phyloP scores from a whole-genome alignment of 2,329 filamentous ascomycete genomes.

The Sordariomycetes sp. region DNA sequence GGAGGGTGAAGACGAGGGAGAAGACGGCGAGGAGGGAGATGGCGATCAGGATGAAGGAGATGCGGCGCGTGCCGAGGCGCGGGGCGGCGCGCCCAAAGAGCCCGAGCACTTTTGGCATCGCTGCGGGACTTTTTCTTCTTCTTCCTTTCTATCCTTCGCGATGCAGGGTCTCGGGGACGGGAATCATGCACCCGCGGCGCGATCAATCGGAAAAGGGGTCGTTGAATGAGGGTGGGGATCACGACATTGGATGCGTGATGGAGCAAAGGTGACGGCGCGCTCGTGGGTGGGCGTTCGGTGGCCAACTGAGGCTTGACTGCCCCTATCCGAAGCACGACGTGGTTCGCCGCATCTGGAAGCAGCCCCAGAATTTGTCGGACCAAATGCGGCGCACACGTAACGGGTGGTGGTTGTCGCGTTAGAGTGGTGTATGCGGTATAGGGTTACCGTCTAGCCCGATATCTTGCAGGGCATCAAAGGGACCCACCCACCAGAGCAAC shows the following conservation, averaged over 20 bases:
- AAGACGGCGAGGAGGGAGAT: conserved; percentile 40
- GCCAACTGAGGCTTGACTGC: neutral
- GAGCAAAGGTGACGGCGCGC: neutral
- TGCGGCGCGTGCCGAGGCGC: conserved; percentile 35
- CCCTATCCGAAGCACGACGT: neutral
- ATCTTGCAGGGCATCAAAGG: neutral
- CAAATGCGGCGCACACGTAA: neutral
- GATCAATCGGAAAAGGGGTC: neutral
- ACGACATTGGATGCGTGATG: neutral
- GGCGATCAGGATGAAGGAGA: conserved; percentile 35
- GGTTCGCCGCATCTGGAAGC: neutral
- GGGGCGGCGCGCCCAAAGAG: conserved; percentile 34
- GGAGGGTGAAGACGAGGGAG: conserved; percentile 37
- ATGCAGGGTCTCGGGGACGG: neutral
- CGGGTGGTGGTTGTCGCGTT: neutral
- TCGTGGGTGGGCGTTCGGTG: neutral
- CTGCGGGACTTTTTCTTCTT: neutral
- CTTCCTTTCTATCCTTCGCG: neutral
- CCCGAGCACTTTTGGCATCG: conserved; percentile 25
- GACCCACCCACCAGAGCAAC: neutral
- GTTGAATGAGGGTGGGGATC: neutral
- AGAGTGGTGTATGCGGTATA: neutral
- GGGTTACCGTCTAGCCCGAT: neutral
- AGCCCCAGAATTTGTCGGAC: neutral
- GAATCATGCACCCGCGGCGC: neutral